These are phyloP conservation scores for Lentinula novae-zelandiae DNA, from an alignment of 1,284 basidiomycete genomes.

Conservation along the genomic window DNA sequence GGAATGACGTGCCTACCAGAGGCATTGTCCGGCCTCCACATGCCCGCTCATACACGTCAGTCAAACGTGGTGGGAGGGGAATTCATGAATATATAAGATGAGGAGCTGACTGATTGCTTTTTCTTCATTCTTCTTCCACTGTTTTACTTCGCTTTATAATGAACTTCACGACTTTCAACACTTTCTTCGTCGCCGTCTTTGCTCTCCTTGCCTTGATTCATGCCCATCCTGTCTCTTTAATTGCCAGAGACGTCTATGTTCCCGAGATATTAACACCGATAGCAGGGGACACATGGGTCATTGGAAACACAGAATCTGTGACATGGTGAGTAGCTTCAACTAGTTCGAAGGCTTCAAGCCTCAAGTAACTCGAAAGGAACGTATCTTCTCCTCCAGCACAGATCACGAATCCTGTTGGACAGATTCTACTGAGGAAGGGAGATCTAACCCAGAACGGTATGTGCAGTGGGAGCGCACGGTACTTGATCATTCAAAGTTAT, in stretches of 20 bases:
- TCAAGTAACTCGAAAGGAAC: constrained; percentile 28
- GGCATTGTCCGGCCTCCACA: not conserved
- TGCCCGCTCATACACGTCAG: not conserved
- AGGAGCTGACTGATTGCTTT: not conserved
- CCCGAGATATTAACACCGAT: constrained; percentile 38
- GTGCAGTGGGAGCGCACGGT: no score
- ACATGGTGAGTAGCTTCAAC: constrained; percentile 34
- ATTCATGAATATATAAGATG: not conserved
- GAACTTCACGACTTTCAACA: constrained; percentile 16
- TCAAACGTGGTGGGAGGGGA: not conserved
- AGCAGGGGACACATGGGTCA: constrained; percentile 35
- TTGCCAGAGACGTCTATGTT: constrained; percentile 42
- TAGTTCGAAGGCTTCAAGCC: not conserved
- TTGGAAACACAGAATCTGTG: constrained; percentile 38
- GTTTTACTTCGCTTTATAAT: not conserved
- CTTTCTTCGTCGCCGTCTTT: constrained; percentile 8
- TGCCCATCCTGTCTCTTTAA: constrained; percentile 22
- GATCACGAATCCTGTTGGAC: constrained; percentile 44
- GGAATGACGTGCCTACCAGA: not conserved
- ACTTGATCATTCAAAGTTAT: no score
- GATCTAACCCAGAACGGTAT: constrained; percentile 28
- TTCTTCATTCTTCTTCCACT: not conserved
- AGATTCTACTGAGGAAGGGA: constrained; percentile 36
- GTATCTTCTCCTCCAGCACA: constrained; percentile 33
- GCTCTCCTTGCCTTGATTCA: constrained; percentile 23